Evolutionary conservation across 805 yeast genomes (phyloP).

Genomic region (Starmerella geochares): DNA sequence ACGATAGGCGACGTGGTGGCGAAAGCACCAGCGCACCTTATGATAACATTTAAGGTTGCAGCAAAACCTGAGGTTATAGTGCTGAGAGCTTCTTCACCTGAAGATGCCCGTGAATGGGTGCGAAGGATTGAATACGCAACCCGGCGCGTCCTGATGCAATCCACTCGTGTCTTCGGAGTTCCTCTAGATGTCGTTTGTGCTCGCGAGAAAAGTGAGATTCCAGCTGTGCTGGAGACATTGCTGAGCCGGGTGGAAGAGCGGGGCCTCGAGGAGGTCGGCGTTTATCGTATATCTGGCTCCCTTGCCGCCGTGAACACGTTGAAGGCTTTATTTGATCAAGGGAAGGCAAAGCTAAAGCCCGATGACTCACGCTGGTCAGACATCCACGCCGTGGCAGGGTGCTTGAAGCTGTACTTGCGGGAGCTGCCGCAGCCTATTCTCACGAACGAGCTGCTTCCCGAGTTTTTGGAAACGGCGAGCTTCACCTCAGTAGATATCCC

Average conservation of each 20-base stretch:
- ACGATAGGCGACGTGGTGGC: slow-evolving; percentile 5
- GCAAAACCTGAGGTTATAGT: slow-evolving; percentile 26
- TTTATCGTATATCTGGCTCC: slow-evolving; percentile 67
- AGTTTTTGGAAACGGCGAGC: slow-evolving; percentile 36
- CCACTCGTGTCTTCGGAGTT: slow-evolving; percentile 67
- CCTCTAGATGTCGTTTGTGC: slow-evolving; percentile 68
- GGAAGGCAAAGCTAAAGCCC: slow-evolving; percentile 29
- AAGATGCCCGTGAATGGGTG: slow-evolving; percentile 69
- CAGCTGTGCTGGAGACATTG: slow-evolving; percentile 54
- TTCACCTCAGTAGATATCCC: slow-evolving; percentile 23
- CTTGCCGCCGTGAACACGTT: slow-evolving; percentile 47
- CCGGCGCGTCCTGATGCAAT: slow-evolving; percentile 13
- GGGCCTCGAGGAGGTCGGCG: slow-evolving; percentile 83
- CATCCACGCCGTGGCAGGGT: slow-evolving; percentile 77
- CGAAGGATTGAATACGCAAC: slow-evolving; percentile 25
- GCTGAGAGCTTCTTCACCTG: slow-evolving; percentile 55
- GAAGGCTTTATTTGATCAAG: slow-evolving; percentile 47
- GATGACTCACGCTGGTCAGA: slow-evolving; percentile 59
- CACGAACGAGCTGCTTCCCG: slow-evolving; percentile 53
- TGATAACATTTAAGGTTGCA: slow-evolving; percentile 1
- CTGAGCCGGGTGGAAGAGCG: slow-evolving; percentile 71
- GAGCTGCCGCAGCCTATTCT: slow-evolving; percentile 80
- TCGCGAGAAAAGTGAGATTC: slow-evolving; percentile 54
- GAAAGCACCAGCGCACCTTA: background rate
- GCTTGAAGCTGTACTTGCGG: slow-evolving; percentile 71